Evolutionary conservation across 1,284 basidiomycete species (phyloP), one percentile per base, ranked within the genome.

Genomic region (Heterobasidion annosum): DNA sequence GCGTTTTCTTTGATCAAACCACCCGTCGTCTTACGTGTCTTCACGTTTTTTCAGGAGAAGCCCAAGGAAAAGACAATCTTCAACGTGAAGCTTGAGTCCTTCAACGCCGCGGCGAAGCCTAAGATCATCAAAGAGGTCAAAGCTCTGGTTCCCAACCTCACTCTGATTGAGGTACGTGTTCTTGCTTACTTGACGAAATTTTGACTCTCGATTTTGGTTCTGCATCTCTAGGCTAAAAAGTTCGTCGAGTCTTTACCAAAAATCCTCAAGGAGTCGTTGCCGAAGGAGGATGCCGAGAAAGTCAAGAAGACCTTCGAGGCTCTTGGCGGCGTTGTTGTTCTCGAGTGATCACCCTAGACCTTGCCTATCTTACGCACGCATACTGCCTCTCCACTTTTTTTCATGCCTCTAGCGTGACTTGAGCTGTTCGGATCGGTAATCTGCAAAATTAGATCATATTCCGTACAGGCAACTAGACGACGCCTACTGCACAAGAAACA

Each of bases 41-140:
- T 35, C 18, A 51, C n/a, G 12, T 53, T 47, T 25, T 47, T 47
- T 18, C 62, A 93, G 81, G 94, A 95, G 69, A 97, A 97, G 70
- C 95, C 95, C 51, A 98, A 98, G 75, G 97, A 99, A 74, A 99
- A 99, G 85, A 97, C 95, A 8, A 82, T 96, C 46, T 99, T 99
- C 76, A 96, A 88, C 63, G 86, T 98, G 66, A 96, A 88, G 71
- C 80, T 98, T 47, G 91, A 94, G 67, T 92, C 92, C 57, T 95
- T 98, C 65, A 93, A 96, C 60, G 81, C 92, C 3, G 75, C 82
- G 18, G 78, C 90, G 56, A 98, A 99, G 73, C 92, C 97, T 45
- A 99, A 99, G 78, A 86, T 98, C 63, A 99, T 99, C 68, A 85
- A 92, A 64, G 97, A 99, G 72, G 92, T 99, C 64, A 99, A 99